Evolutionary conservation across 345 rosid species (phyloP).

Genomic region (Aurinia saxatilis): DNA sequence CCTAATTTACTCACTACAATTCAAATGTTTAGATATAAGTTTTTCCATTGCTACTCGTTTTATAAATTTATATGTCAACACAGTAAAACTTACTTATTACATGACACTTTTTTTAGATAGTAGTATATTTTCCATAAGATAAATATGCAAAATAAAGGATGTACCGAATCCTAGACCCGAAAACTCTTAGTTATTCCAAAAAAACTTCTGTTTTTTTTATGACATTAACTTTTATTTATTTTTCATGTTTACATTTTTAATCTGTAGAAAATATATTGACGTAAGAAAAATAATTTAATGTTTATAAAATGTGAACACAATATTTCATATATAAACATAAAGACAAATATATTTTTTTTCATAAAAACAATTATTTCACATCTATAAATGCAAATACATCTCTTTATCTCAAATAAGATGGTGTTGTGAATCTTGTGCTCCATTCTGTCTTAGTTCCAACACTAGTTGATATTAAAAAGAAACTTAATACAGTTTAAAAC

Average conservation of each 20-base stretch:
- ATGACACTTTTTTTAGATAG: background rate
- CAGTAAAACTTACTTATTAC: background rate
- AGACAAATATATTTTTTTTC: too few species aligned
- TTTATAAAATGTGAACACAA: too few species aligned
- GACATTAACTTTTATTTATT: too few species aligned
- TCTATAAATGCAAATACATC: background rate
- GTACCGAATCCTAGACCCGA: too few species aligned
- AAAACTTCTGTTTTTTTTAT: too few species aligned
- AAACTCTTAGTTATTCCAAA: too few species aligned
- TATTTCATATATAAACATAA: too few species aligned
- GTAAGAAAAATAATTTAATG: too few species aligned
- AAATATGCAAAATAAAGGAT: too few species aligned
- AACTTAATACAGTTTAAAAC: background rate
- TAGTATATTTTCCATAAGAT: too few species aligned
- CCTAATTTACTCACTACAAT: background rate
- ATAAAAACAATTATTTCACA: background rate
- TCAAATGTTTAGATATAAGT: background rate
- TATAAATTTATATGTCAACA: background rate
- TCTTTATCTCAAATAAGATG: background rate
- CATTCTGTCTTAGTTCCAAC: background rate
- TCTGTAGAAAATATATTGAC: too few species aligned
- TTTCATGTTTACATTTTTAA: too few species aligned
- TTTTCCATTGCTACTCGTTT: background rate
- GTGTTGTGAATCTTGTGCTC: background rate
- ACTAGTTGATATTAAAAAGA: constrained; percentile 3